These are phyloP conservation scores for Paxillus ammoniavirescens DNA, from an alignment of 768 basidiomycete genomes.

Conservation along the genomic window DNA sequence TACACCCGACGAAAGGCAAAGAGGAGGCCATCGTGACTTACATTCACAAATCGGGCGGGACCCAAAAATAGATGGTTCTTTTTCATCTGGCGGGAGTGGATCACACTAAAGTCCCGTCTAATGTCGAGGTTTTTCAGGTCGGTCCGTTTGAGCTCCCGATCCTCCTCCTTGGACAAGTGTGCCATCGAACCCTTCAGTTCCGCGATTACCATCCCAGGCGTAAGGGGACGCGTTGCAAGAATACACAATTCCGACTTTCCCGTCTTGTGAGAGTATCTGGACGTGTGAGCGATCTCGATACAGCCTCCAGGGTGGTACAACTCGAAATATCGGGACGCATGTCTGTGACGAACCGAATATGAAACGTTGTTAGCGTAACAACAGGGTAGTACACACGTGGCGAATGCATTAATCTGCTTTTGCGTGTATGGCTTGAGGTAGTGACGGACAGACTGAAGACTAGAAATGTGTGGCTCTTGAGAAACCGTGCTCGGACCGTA, in stretches of 20 bases:
- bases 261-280: constrained; percentile 81
- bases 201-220: constrained; percentile 70
- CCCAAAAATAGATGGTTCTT: constrained; percentile 90
- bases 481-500: constrained; percentile 12
- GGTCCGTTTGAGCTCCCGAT: constrained; percentile 81
- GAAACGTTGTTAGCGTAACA: constrained; percentile 25
- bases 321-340: constrained; percentile 87
- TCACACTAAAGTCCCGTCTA: constrained; percentile 86
- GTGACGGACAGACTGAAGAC: constrained; percentile 72
- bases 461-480: constrained; percentile 31
- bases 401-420: constrained; percentile 88
- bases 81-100: constrained; percentile 89
- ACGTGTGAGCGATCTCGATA: constrained; percentile 88
- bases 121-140: constrained; percentile 68
- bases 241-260: constrained; percentile 90
- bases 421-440: constrained; percentile 74
- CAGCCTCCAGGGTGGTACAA: constrained; percentile 79
- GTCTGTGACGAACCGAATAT: constrained; percentile 45
- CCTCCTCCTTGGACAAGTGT: constrained; percentile 81
- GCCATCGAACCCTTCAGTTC: constrained; percentile 92
- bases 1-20: constrained; percentile 2
- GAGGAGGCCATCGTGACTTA: constrained; percentile 39
- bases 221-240: constrained; percentile 71
- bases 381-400: constrained; percentile 66
- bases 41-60: constrained; percentile 90